Conservation (phyloP, 2,329 filamentous ascomycete genomes). For the Trichoderma sp. region DNA sequence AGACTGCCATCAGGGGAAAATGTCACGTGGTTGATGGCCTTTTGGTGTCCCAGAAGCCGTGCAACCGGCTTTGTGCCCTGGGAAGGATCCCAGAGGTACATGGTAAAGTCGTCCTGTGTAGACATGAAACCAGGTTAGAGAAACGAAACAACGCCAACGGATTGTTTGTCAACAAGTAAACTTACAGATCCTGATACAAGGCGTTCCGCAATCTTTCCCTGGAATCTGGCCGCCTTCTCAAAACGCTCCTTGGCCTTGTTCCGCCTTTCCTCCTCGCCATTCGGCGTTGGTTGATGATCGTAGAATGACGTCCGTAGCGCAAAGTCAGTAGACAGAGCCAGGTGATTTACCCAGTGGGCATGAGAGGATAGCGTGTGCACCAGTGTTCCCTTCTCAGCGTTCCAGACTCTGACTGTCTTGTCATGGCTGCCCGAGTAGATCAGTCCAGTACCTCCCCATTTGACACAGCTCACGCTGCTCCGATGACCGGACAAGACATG, state of each 20-base stretch:
- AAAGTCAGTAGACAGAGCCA: slow-evolving; percentile 90
- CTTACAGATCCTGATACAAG: slow-evolving; percentile 72
- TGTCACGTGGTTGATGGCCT: slow-evolving; percentile 91
- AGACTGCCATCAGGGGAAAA: slow-evolving; percentile 88
- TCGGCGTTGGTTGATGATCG: slow-evolving; percentile 72
- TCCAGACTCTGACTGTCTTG: slow-evolving; percentile 90
- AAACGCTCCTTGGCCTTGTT: slow-evolving; percentile 77
- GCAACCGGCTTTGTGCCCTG: slow-evolving; percentile 77
- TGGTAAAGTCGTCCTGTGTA: slow-evolving; percentile 76
- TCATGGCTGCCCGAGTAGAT: slow-evolving; percentile 87
- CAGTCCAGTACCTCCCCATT: slow-evolving; percentile 86
- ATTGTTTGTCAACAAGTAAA: background rate
- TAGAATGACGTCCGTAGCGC: slow-evolving; percentile 81
- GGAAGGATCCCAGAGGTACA: slow-evolving; percentile 90
- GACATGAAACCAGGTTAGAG: background rate
- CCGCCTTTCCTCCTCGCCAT: slow-evolving; percentile 65
- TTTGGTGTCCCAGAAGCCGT: slow-evolving; percentile 90
- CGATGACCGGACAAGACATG: slow-evolving; percentile 85
- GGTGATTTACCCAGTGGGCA: slow-evolving; percentile 92
- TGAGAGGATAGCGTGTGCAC: slow-evolving; percentile 77
- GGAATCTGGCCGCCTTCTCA: slow-evolving; percentile 75
- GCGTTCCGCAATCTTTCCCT: slow-evolving; percentile 75
- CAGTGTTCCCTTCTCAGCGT: slow-evolving; percentile 72
- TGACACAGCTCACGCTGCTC: slow-evolving; percentile 82
- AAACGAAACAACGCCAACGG: background rate